Evolutionary conservation across 768 basidiomycete genomes (phyloP), one percentile per base, ranked within the genome.

Genomic region (Hemileccinum rubropunctum): DNA sequence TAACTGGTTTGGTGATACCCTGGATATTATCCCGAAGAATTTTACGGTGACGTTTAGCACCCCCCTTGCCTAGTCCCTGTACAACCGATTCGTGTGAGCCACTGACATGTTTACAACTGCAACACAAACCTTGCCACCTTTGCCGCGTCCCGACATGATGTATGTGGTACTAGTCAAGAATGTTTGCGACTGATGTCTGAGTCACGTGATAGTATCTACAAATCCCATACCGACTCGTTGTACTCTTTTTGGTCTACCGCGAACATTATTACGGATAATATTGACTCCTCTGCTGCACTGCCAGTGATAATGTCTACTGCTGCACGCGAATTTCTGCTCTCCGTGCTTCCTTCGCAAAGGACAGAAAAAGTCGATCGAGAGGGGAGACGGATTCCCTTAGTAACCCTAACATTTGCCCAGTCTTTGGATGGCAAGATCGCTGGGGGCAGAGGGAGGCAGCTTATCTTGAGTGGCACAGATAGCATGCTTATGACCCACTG

Each of bases 401-500:
- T 92, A n/a, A 91, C 90, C 0, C 71, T 92, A 17, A 89, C 90
- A 3, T 92, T 90, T 61, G 91, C 90, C 3, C 89, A 92, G 62
- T 91, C 90, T 3, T 69, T 90, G 46, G 89, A 99, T 69, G 90
- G 83, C 23, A 83, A 92, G 67, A 97, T 98, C 48, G 91, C 92
- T 0, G 92, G 89, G 2, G 69, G 69, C 6, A 73, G 75, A 8
- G 85, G 91, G 11, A 73, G 71, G 48, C 93, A 94, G 71, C 79
- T 99, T 32, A 77, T 79, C 27, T 73, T 99, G 34, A 94, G 91
- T 57, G 91, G 95, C 7, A 70, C 74, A 40, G 89, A 97, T 60
- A 92, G 88, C 67, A 86, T 95, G 84, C 56, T 80, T 36, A 91
- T 99, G 87, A 98, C 95, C 11, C 95, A 98, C 67, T 89, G 90